Evolutionary conservation across 352 stramenopile species (phyloP).

Genomic region (Pythium periplocum): DNA sequence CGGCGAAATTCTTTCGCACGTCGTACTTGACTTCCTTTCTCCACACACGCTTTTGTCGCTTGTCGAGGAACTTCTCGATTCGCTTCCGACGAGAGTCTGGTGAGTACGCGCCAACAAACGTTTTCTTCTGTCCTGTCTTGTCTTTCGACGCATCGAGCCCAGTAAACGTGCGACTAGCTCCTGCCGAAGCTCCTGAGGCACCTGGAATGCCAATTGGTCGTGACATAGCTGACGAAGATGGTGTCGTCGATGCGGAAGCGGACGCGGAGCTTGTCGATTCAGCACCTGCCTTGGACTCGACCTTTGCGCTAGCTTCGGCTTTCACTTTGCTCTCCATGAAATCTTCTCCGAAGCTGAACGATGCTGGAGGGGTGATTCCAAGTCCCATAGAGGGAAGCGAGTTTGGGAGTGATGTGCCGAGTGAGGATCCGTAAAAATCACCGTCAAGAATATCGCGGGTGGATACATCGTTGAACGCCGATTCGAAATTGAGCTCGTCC

Average conservation of each 20-base stretch:
- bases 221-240: conserved; percentile 34
- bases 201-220: conserved; percentile 80
- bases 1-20: conserved; percentile 97
- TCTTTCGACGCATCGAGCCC: conserved; percentile 34
- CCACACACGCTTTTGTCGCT: conserved; percentile 94
- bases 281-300: conserved; percentile 12
- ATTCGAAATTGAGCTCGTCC: conserved; percentile 85
- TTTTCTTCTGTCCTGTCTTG: conserved; percentile 63
- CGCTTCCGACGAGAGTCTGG: conserved; percentile 90
- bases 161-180: conserved; percentile 34
- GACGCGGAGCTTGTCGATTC: conserved; percentile 7
- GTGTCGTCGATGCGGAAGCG: conserved; percentile 9
- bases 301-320: conserved; percentile 29
- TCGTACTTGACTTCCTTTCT: conserved; percentile 97
- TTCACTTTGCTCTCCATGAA: conserved; percentile 81
- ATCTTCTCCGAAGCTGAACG: conserved; percentile 83
- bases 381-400: conserved; percentile 84
- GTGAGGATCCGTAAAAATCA: conserved; percentile 79
- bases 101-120: conserved; percentile 94
- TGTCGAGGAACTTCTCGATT: conserved; percentile 94
- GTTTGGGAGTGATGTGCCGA: conserved; percentile 79
- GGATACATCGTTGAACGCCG: conserved; percentile 68
- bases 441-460: conserved; percentile 74
- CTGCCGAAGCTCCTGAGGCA: conserved; percentile 24
- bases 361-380: conserved; percentile 74